These are phyloP conservation scores for Adansonia rubrostipa DNA, from an alignment of 441 rosid genomes.

Conservation along the genomic window DNA sequence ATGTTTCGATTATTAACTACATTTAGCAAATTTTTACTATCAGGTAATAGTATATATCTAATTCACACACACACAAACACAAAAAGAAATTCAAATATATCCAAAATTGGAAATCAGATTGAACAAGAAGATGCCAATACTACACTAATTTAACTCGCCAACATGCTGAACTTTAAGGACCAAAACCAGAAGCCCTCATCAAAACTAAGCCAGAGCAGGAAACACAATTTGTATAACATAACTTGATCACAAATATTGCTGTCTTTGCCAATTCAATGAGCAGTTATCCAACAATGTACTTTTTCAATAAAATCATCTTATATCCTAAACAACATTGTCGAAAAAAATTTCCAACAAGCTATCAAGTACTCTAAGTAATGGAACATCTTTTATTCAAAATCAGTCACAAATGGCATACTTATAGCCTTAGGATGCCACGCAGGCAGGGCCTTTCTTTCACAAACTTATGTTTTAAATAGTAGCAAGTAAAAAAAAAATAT, in stretches of 20 bases:
- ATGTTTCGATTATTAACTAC: neutral
- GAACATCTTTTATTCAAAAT: neutral
- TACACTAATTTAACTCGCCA: neutral
- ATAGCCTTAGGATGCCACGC: neutral
- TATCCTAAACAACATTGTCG: neutral
- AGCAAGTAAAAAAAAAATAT: neutral
- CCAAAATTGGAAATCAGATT: neutral
- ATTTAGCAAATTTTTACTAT: neutral
- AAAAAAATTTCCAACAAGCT: neutral
- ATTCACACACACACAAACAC: neutral
- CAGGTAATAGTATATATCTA: neutral
- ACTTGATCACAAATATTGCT: neutral
- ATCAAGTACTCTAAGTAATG: neutral
- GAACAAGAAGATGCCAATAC: neutral
- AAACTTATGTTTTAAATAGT: neutral
- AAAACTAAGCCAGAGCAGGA: neutral
- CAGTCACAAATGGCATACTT: neutral
- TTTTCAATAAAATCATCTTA: neutral
- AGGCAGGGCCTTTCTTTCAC: neutral
- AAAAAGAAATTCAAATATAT: neutral
- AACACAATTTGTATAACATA: neutral
- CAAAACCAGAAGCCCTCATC: neutral
- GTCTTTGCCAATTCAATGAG: neutral
- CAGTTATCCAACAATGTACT: neutral
- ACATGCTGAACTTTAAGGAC: neutral